phyloP scores from a whole-genome alignment of 2,329 filamentous ascomycete species.

The Diaporthe capsici region DNA sequence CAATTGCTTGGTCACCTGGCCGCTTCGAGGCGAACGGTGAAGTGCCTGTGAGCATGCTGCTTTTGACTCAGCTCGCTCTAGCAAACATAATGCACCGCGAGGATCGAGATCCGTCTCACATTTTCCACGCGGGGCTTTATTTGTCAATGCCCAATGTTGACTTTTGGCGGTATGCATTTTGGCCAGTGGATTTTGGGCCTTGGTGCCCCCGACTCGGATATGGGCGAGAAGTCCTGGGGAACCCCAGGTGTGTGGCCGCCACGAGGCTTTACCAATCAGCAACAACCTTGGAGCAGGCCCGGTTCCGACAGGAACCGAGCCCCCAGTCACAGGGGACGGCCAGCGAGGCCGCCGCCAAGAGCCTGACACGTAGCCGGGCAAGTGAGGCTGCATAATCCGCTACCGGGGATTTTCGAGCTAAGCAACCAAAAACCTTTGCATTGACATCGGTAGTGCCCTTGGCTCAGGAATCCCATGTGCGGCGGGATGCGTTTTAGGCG shows the following conservation, averaged over 20 bases:
- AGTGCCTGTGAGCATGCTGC: background rate
- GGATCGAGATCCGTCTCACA: conserved; percentile 19
- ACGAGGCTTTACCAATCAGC: conserved; percentile 24
- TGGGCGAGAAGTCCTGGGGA: background rate
- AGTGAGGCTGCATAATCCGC: conserved; percentile 31
- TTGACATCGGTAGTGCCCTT: conserved; percentile 25
- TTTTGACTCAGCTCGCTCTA: conserved; percentile 11
- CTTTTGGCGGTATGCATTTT: background rate
- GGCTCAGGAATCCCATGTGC: conserved; percentile 29
- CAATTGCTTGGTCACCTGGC: background rate
- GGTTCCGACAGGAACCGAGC: conserved; percentile 12
- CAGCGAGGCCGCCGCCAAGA: conserved; percentile 22
- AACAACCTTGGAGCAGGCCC: conserved; percentile 19
- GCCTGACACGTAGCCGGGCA: conserved; percentile 19
- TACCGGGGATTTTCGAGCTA: conserved; percentile 18
- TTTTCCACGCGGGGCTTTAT: background rate
- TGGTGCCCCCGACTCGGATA: background rate
- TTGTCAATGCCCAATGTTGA: conserved; percentile 16
- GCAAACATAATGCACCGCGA: background rate
- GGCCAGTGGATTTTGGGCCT: background rate
- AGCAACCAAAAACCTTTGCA: conserved; percentile 4
- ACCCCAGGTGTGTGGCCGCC: background rate
- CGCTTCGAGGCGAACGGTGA: background rate
- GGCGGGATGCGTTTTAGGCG: conserved; percentile 20
- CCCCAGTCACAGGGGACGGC: conserved; percentile 6